Base-by-base conservation (phyloP, 2,329 filamentous ascomycete genomes). In the Tolypocladium album region DNA sequence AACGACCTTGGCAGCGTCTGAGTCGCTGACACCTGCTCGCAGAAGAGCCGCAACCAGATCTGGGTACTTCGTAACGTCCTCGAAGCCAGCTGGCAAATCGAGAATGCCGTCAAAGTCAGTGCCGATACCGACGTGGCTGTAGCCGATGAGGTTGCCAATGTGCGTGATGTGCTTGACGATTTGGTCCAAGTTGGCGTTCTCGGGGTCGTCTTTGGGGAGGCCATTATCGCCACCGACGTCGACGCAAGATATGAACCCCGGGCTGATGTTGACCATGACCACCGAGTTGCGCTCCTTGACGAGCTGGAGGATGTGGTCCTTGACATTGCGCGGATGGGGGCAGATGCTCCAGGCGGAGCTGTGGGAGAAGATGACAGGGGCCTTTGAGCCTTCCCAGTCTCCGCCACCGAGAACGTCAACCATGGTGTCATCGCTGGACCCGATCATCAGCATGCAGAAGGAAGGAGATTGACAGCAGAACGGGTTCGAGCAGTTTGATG, bases 211-310 rank as follows among this genome's bases (percentile, higher is more conserved):
- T 17, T 87, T 81, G 0, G 91, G 90, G 6, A 95, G 69, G 0
- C 88, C 88, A 50, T 83, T 82, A 20, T 79, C 75, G 4, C 81
- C 78, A 39, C 82, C 79, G 1, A 80, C 76, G 12, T 83, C 80
- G 1, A 81, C 78, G 71, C 92, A 96, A 36, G 87, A 89, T 62
- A 96, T 84, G 71, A 96, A 97, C 22, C 86, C 86, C 0, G 91
- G 90, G 20, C 83, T 78, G 69, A 96, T 95, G 71, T 96, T 97
- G 63, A 97, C 85, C 91, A 97, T 96, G 58, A 97, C 89, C 12
- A 97, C 68, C 3, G 88, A 88, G 63, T 87, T 83, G 2, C 82
- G 84, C 67, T 83, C 72, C 71, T 89, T 90, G 43, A 97, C 89
- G 1, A 94, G 77, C 45, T 88, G 75, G 9, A 97, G 78, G 17